Conservation (phyloP, 2,329 filamentous ascomycete species). For the Erysiphe pulchra region DNA sequence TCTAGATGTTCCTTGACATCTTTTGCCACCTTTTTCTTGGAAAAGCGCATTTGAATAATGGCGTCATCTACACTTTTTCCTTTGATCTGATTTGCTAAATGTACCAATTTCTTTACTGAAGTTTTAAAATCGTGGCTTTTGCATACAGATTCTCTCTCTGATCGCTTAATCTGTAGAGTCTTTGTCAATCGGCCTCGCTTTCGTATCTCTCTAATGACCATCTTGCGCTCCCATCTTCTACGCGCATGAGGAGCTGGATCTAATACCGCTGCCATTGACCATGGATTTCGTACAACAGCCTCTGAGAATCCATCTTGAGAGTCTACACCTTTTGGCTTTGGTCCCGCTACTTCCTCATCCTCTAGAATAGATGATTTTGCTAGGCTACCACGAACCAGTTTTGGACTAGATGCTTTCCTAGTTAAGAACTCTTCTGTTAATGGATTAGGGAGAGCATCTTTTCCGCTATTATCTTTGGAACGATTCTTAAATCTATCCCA, state of each 20-base stretch:
- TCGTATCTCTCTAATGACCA: slow-evolving; percentile 52
- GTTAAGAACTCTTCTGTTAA: slow-evolving; percentile 34
- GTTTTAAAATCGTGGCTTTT: slow-evolving; percentile 58
- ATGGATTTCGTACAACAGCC: slow-evolving; percentile 16
- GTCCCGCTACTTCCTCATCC: slow-evolving; percentile 15
- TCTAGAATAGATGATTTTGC: slow-evolving; percentile 25
- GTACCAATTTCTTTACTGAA: slow-evolving; percentile 72
- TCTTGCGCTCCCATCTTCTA: slow-evolving; percentile 56
- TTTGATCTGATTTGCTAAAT: slow-evolving; percentile 64
- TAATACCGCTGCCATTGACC: slow-evolving; percentile 33
- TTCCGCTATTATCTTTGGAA: slow-evolving; percentile 1
- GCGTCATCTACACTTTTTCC: slow-evolving; percentile 91
- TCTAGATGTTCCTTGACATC: slow-evolving; percentile 61
- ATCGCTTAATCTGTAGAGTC: slow-evolving; percentile 38
- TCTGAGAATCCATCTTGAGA: slow-evolving; percentile 4
- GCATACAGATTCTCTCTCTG: slow-evolving; percentile 26
- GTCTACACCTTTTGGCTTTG: slow-evolving; percentile 4
- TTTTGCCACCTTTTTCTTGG: slow-evolving; percentile 70
- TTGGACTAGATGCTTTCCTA: slow-evolving; percentile 10
- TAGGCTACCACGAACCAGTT: slow-evolving; percentile 19
- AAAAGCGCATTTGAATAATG: slow-evolving; percentile 83
- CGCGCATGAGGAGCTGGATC: slow-evolving; percentile 54
- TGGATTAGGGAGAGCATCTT: slow-evolving; percentile 16
- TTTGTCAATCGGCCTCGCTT: slow-evolving; percentile 40
- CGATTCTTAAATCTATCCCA: slow-evolving; percentile 2